Percentiles rank a stretch among this genome's conserved stretches.
Conservation (phyloP, 331 rosid genomes). For the Phaseolus coccineus region DNA sequence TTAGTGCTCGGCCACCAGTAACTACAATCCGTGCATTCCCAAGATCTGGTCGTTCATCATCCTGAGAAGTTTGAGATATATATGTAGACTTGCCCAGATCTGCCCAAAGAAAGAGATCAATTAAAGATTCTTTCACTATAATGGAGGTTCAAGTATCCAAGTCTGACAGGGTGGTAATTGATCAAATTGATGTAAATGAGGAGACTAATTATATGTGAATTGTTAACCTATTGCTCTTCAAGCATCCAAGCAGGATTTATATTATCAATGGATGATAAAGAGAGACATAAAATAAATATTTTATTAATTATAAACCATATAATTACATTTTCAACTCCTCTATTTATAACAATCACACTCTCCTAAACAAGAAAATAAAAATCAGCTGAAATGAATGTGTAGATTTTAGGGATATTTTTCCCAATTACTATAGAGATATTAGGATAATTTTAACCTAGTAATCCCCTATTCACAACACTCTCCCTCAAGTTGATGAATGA, state of each 20-base stretch:
- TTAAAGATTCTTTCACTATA: constrained; percentile 13
- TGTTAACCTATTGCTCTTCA: constrained; percentile 41
- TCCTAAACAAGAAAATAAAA: no score
- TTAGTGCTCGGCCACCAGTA: constrained; percentile 89
- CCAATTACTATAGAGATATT: no score
- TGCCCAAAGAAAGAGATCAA: constrained; percentile 46
- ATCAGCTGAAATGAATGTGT: no score
- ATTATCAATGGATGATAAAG: not conserved
- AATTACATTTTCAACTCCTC: no score
- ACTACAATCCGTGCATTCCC: constrained; percentile 87
- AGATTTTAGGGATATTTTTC: no score
- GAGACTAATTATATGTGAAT: constrained; percentile 35
- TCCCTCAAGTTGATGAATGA: no score
- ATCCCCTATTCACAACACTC: no score
- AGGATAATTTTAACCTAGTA: no score
- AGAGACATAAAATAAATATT: no score
- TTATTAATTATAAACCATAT: no score
- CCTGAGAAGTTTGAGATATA: constrained; percentile 71
- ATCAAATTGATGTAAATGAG: constrained; percentile 34
- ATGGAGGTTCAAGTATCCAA: constrained; percentile 30
- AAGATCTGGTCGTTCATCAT: constrained; percentile 86
- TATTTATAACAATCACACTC: no score
- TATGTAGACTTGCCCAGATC: constrained; percentile 77
- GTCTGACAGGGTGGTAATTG: constrained; percentile 7
- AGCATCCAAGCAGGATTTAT: constrained; percentile 37